Conservation (phyloP, 2,329 filamentous ascomycete genomes). For the Endoconidiophora laricicola region DNA sequence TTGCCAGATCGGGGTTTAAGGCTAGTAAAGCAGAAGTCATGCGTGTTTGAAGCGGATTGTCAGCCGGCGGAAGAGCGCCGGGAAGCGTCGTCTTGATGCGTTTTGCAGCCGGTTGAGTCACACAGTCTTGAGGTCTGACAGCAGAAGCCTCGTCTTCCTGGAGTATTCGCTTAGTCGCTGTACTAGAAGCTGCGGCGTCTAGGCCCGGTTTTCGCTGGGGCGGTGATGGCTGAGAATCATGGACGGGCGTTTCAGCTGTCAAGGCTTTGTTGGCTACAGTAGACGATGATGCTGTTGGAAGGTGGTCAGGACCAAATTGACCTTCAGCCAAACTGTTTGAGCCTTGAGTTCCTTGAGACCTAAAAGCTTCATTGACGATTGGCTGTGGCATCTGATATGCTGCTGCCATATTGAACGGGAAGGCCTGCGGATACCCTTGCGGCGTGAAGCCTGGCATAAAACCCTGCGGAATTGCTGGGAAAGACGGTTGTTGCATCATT, state of each 20-base stretch:
- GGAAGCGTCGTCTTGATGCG: not conserved
- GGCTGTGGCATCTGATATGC: not conserved
- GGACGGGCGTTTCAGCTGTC: too few species aligned
- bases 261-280: too few species aligned
- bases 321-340: too few species aligned
- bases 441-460: too few species aligned
- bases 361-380: too few species aligned
- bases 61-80: conserved; percentile 4
- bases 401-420: not conserved
- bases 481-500: not conserved
- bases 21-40: conserved; percentile 4
- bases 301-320: too few species aligned
- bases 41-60: not conserved
- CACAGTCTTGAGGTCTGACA: not conserved
- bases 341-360: too few species aligned
- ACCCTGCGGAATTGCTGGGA: not conserved
- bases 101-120: not conserved
- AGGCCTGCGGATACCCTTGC: not conserved
- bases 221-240: too few species aligned
- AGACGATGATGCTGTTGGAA: too few species aligned
- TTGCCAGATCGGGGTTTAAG: conserved; percentile 4
- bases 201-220: not conserved
- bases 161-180: too few species aligned
- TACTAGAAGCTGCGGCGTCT: too few species aligned
- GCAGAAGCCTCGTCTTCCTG: not conserved